Evolutionary conservation across 2,329 filamentous ascomycete species (phyloP).

Genomic region (Tympanopsis confertula): DNA sequence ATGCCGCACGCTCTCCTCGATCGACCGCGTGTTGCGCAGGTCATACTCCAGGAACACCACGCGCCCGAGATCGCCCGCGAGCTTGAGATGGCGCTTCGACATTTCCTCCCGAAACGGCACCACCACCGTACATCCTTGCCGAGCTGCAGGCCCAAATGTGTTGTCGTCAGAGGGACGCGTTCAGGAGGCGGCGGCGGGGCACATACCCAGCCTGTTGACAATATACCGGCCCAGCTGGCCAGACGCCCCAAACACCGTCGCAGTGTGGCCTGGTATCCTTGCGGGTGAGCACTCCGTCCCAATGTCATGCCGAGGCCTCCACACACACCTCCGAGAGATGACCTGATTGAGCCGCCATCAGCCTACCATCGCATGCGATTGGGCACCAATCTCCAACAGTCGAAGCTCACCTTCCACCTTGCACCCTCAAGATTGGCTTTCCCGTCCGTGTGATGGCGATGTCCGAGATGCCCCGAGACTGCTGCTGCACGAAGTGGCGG

Average conservation of each 20-base stretch:
- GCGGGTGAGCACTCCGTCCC: constrained; percentile 8
- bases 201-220: constrained; percentile 77
- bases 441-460: constrained; percentile 88
- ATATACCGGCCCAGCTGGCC: constrained; percentile 94
- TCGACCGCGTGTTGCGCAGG: constrained; percentile 82
- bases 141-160: constrained; percentile 42
- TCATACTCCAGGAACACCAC: constrained; percentile 94
- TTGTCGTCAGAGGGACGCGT: constrained; percentile 11
- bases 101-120: constrained; percentile 94
- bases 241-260: constrained; percentile 94
- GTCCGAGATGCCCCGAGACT: constrained; percentile 55
- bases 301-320: constrained; percentile 5
- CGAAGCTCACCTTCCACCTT: constrained; percentile 70
- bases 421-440: constrained; percentile 80
- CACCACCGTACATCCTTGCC: constrained; percentile 86
- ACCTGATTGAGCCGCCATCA: constrained; percentile 37
- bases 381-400: constrained; percentile 2
- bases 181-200: constrained; percentile 5
- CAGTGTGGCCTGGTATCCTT: constrained; percentile 64
- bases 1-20: constrained; percentile 92
- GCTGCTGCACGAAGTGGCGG: constrained; percentile 34
- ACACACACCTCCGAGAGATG: constrained; percentile 68
- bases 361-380: constrained; percentile 12
- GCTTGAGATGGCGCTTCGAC: constrained; percentile 91
- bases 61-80: constrained; percentile 84